These are phyloP conservation scores for Auricularia heimuer DNA, from an alignment of 768 basidiomycete species.

Conservation along the genomic window DNA sequence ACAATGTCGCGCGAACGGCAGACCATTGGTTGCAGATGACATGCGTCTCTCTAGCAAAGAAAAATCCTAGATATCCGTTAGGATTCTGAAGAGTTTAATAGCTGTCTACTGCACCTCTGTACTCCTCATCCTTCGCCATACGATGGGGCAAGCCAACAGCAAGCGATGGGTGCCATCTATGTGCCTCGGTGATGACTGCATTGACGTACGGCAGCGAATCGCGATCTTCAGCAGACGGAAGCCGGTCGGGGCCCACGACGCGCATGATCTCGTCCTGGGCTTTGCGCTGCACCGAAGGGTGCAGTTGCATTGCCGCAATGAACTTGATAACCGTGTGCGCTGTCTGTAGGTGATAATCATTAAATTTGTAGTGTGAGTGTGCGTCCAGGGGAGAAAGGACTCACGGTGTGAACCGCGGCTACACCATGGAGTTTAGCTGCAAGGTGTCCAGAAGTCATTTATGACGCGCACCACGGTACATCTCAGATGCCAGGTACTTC, in stretches of 20 bases:
- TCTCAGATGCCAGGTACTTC: too few relatives aligned
- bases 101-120: background rate
- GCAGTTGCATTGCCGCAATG: constrained; percentile 26
- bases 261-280: constrained; percentile 30
- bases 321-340: constrained; percentile 26
- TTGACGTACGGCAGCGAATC: constrained; percentile 41
- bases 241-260: constrained; percentile 21
- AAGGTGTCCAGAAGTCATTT: too few relatives aligned
- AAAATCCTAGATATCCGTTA: background rate
- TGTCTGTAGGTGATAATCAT: constrained; percentile 8
- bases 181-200: constrained; percentile 39
- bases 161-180: constrained; percentile 18
- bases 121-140: background rate
- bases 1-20: background rate
- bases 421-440: too few relatives aligned
- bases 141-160: background rate
- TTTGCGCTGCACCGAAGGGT: constrained; percentile 25
- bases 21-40: constrained; percentile 8
- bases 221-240: constrained; percentile 27
- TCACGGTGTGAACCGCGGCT: too few relatives aligned
- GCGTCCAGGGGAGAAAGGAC: too few relatives aligned
- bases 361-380: too few relatives aligned
- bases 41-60: constrained; percentile 6
- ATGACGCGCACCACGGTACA: too few relatives aligned
- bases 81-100: background rate